Base-by-base conservation (phyloP, 2,329 filamentous ascomycete genomes). In the Cytospora leucostoma region DNA sequence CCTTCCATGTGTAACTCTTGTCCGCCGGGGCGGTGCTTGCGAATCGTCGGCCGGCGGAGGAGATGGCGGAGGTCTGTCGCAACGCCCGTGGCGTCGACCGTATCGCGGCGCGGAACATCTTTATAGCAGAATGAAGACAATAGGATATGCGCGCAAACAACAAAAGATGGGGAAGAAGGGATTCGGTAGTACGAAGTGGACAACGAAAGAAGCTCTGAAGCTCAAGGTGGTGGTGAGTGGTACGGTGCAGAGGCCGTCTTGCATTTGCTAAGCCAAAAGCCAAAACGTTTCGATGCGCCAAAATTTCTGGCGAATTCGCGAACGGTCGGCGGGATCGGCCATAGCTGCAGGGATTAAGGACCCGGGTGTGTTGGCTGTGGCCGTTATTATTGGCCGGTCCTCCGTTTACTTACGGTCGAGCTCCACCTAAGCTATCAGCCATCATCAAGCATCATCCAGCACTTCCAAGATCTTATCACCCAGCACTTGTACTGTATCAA, bases 1-100 rank as follows among this genome's bases (percentile, higher is more conserved):
- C 89, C 83, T 93, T 96, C 91, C 92, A 97, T 74, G 88, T 90
- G 74, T 92, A 81, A 71, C 86, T 86, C 78, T 87, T 91, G 72
- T 85, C 80, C 68, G 86, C 81, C 4, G 89, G 74, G 13, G 78
- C 73, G 61, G 84, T 85, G 62, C 82, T 85, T 67, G 81, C 77
- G 66, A 84, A 81, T 67, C 84, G 80, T 67, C 82, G 78, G 54
- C 79, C 75, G 40, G 74, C 75, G 53, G 76, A 71, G 60, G 75
- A 72, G 68, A 78, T 53, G n/a, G 71, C 68, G 15, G 75, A 72
- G 55, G 76, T 73, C 70, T 80, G 77, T 69, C 76, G 75, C 68
- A 78, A 71, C 64, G 79, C 76, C 67, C 80, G 77, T 60, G 82
- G 77, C 67, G 80, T 75, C 57, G 81, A 77, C 69, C 82, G 77